Percentiles rank a stretch among this genome's conserved stretches.
Conservation (phyloP, 768 basidiomycete species). For the Phylloporus sp. region DNA sequence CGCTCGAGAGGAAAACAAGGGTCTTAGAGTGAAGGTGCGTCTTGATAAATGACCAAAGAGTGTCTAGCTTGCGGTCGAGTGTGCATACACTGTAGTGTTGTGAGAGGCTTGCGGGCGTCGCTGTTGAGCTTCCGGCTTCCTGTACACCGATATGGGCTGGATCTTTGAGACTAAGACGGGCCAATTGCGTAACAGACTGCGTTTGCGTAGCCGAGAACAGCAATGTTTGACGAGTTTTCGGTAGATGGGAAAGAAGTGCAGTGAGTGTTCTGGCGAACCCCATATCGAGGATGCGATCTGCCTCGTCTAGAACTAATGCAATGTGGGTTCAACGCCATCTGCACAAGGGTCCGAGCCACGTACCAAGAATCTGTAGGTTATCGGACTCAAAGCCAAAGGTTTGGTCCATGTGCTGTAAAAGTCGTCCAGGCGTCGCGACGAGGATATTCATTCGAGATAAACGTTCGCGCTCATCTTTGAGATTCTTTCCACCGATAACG, state of each 20-base stretch:
- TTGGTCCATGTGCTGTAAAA: conserved; percentile 98
- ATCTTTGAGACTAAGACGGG: conserved; percentile 81
- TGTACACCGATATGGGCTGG: conserved; percentile 72
- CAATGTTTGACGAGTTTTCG: conserved; percentile 88
- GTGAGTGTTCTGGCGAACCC: conserved; percentile 87
- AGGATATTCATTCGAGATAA: conserved; percentile 95
- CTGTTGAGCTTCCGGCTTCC: conserved; percentile 37
- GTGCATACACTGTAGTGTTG: conserved; percentile 84
- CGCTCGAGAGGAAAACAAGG: conserved; percentile 90
- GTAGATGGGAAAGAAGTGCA: conserved; percentile 89
- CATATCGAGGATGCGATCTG: conserved; percentile 95
- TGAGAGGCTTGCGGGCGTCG: conserved; percentile 75
- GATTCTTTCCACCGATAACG: conserved; percentile 93
- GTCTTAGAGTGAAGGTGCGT: conserved; percentile 87
- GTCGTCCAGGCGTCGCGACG: conserved; percentile 93
- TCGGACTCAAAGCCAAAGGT: conserved; percentile 91
- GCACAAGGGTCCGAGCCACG: conserved; percentile 25
- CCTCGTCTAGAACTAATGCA: conserved; percentile 84
- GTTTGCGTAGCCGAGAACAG: conserved; percentile 98
- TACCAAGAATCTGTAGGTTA: conserved; percentile 87
- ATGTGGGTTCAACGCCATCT: background rate
- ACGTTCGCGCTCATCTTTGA: conserved; percentile 89
- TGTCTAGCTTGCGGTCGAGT: conserved; percentile 85
- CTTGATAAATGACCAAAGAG: conserved; percentile 93
- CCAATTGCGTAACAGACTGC: conserved; percentile 81